Base-by-base conservation (phyloP, 148 eudicot species). In the Arbutus unedo region DNA sequence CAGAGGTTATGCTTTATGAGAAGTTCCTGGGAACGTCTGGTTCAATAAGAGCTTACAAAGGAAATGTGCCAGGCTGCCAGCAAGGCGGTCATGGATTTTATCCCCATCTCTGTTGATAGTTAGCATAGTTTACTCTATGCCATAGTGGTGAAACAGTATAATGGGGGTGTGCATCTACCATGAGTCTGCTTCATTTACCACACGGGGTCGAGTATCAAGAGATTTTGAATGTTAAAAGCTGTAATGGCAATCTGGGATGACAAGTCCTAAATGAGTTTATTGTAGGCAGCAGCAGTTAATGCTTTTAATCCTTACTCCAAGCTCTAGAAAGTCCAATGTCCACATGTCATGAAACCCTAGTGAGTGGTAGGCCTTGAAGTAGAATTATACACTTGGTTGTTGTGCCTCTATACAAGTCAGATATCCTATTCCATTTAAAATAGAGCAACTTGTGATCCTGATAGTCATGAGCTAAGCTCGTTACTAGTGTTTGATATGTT, bases 1-100 rank as follows among this genome's bases (percentile, higher is more conserved):
- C 8, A 21, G 10, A 64, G 13, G 1, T 23, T 23, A 59, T 9
- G 41, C 23, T 14, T 23, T 64, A 41, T 70, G 48, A 70, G 74
- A 38, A 70, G 14, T 38, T 14, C 49, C 41, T 16, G 74, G 49
- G 43, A 68, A 38, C n/a, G 8, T 70, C n/a, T 14, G 48, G 74
- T 38, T 70, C 48, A 70, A 43, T 15, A 41, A 70, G 74, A 41
- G 1, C 38, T 31, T 31, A 31, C 38, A 31, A 31, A 38, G 74
- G 16, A 43, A 70, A 70, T 43, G 49, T 43, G 74, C 74, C n/a
- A n/a, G n/a, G n/a, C n/a, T n/a, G n/a, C n/a, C 74, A 38, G 74
- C 74, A 2, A 70, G 48, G 74, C 41, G 49, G 74, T 38, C 48
- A 43, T 70, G 49, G 48, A 14, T 3, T 70, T 70, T 18, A 31